Conservation (phyloP, 805 yeast species). For the Debaryomyces maramus region DNA sequence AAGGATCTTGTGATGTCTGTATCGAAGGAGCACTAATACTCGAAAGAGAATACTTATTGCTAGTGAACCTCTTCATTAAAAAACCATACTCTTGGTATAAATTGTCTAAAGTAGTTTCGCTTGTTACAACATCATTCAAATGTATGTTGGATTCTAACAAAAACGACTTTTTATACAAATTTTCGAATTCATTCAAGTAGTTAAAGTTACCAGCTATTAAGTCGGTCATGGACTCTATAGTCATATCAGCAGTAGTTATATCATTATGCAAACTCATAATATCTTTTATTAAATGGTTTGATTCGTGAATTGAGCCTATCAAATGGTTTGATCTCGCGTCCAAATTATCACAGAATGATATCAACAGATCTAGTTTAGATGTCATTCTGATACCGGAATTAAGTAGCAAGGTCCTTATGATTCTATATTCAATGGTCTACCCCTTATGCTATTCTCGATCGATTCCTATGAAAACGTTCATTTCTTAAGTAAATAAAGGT, state of each 20-base stretch:
- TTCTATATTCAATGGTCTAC: too few species aligned
- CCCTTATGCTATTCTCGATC: too few species aligned
- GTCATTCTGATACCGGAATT: slow-evolving; percentile 2
- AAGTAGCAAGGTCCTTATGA: too few species aligned
- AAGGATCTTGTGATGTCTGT: background rate
- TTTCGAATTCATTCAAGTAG: slow-evolving; percentile 26
- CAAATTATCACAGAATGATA: slow-evolving; percentile 32
- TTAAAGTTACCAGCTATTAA: slow-evolving; percentile 22
- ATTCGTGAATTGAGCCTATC: slow-evolving; percentile 21
- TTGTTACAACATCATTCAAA: slow-evolving; percentile 32
- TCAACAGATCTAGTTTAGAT: slow-evolving; percentile 29
- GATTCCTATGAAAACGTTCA: too few species aligned
- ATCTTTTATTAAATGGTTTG: slow-evolving; percentile 21
- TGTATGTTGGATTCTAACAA: slow-evolving; percentile 34
- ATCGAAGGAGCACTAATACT: background rate
- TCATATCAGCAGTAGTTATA: slow-evolving; percentile 26
- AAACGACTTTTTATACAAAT: slow-evolving; percentile 31
- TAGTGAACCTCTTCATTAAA: slow-evolving; percentile 20
- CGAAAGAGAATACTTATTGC: slow-evolving; percentile 7
- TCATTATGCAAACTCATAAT: slow-evolving; percentile 19
- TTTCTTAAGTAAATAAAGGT: too few species aligned
- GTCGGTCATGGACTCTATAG: slow-evolving; percentile 28
- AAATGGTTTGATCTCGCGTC: slow-evolving; percentile 28
- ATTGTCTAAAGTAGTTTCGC: slow-evolving; percentile 29
- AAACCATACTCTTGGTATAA: slow-evolving; percentile 28